Conservation (phyloP, 257 asterid genomes). For the Solanum tarijense region DNA sequence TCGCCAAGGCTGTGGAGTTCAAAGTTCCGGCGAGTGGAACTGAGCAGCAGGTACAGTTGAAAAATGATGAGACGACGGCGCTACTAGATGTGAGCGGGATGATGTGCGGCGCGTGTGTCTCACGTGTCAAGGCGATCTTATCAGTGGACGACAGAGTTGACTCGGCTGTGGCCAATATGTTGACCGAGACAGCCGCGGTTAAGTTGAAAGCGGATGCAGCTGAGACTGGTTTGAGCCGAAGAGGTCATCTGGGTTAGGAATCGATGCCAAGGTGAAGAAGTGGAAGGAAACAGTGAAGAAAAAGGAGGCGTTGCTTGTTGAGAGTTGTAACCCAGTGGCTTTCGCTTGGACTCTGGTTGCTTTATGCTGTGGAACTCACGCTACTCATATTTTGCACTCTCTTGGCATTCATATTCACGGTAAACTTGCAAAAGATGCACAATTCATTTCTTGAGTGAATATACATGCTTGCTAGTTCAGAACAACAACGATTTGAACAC, state of each 20-base stretch:
- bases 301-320: slow-evolving; percentile 68
- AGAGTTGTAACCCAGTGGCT: slow-evolving; percentile 67
- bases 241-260: slow-evolving; percentile 69
- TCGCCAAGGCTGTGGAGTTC: slow-evolving; percentile 53
- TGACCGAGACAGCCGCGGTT: slow-evolving; percentile 93
- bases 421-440: slow-evolving; percentile 5
- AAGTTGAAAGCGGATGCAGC: slow-evolving; percentile 32
- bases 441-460: neutral
- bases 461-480: neutral
- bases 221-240: neutral
- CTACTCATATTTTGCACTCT: slow-evolving; percentile 73
- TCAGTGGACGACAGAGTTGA: slow-evolving; percentile 68
- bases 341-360: slow-evolving; percentile 96
- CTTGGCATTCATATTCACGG: slow-evolving; percentile 88
- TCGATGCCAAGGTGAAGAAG: slow-evolving; percentile 75
- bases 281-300: slow-evolving; percentile 79
- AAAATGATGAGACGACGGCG: slow-evolving; percentile 27
- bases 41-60: slow-evolving; percentile 12
- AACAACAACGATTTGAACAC: neutral
- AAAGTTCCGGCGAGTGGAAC: neutral
- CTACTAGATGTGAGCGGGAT: slow-evolving; percentile 79
- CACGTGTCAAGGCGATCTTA: slow-evolving; percentile 72
- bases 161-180: slow-evolving; percentile 73
- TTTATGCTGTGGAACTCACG: slow-evolving; percentile 83
- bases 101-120: slow-evolving; percentile 98